phyloP scores from a whole-genome alignment of 495 filamentous ascomycete genomes.

The Penicillium bialowiezense region DNA sequence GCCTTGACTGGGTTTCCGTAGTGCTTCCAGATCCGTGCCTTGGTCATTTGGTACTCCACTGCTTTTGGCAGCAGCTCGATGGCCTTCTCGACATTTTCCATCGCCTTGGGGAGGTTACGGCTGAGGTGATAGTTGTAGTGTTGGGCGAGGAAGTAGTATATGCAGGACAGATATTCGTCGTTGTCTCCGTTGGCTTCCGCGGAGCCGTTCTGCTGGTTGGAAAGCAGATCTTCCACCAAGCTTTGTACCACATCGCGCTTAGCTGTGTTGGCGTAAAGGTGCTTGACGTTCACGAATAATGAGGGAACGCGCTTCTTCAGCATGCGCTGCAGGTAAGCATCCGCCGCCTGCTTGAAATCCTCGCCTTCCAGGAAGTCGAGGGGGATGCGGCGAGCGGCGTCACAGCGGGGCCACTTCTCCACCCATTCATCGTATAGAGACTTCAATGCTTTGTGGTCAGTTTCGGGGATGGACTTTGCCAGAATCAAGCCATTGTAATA shows the following conservation, averaged over 20 bases:
- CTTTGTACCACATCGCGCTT: slow-evolving; percentile 75
- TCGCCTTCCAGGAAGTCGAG: slow-evolving; percentile 86
- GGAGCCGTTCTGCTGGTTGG: slow-evolving; percentile 44
- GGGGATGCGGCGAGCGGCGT: slow-evolving; percentile 83
- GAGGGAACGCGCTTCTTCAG: slow-evolving; percentile 95
- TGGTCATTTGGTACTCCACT: slow-evolving; percentile 93
- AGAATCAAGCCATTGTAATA: slow-evolving; percentile 80
- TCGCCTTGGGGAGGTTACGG: slow-evolving; percentile 76
- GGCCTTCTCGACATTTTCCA: slow-evolving; percentile 76
- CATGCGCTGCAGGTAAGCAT: slow-evolving; percentile 80
- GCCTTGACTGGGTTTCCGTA: slow-evolving; percentile 77
- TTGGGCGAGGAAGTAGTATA: slow-evolving; percentile 89
- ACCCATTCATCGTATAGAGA: slow-evolving; percentile 79
- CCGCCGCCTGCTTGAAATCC: slow-evolving; percentile 74
- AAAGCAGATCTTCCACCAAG: slow-evolving; percentile 75
- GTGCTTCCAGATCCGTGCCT: slow-evolving; percentile 93
- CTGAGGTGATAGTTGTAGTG: slow-evolving; percentile 93
- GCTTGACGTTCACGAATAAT: slow-evolving; percentile 92
- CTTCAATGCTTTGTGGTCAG: slow-evolving; percentile 61
- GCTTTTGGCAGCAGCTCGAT: slow-evolving; percentile 72
- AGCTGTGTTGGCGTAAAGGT: slow-evolving; percentile 70
- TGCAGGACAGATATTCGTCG: slow-evolving; percentile 65
- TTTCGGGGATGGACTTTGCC: slow-evolving; percentile 59
- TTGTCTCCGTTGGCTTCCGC: slow-evolving; percentile 51
- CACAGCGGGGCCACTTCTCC: slow-evolving; percentile 73